Base-by-base conservation (phyloP, 805 yeast genomes). In the Peterozyma xylosa region DNA sequence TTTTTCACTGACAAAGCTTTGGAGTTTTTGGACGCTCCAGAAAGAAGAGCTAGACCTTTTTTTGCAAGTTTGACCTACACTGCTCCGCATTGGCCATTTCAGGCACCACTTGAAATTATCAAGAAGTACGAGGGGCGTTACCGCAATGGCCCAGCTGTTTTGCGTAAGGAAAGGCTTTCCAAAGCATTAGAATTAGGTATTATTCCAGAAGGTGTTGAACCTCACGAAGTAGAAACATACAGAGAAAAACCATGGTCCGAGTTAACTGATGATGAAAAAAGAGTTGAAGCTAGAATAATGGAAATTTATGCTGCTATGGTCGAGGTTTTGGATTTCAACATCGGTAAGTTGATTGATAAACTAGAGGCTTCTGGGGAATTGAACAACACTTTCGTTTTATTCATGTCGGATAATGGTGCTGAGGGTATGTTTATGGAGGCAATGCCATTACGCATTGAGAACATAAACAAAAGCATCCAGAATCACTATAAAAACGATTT, bases 11-110 rank as follows among this genome's bases (percentile, higher is more conserved):
- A 65, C 41, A 70, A 64, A 48, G 67, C 64, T 11, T 46, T 75
- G 35, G 70, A 66, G 27, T 67, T 57, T 37, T 53, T 71, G 43
- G 52, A 57, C 39, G 50, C 54, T 9, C 50, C 55, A 11, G 43
- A 48, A 3, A 58, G 75, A 40, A 50, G 52, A 4, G 73, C 61
- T n/a, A 60, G 72, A 50, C 83, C 83, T 9, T 78, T 74, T 48
- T 73, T 76, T 45, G 76, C 78, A 3, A 57, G 64, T 18, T 59
- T 78, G 45, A 78, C 82, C 6, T 77, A 74, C 51, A 76, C 82
- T 4, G 83, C 84, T 1, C 84, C 83, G 2, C 83, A 78, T 53
- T 78, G 84, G 83, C 84, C 84, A 10, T 67, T 69, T 51, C 83
- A 78, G 56, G 83, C 83, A 1, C 81, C 81, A 5, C 56, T 57